Percentiles rank a stretch among this genome's conserved stretches.
Evolutionary conservation across 306 rosid species (phyloP).

Genomic region (Quillaja saponaria): DNA sequence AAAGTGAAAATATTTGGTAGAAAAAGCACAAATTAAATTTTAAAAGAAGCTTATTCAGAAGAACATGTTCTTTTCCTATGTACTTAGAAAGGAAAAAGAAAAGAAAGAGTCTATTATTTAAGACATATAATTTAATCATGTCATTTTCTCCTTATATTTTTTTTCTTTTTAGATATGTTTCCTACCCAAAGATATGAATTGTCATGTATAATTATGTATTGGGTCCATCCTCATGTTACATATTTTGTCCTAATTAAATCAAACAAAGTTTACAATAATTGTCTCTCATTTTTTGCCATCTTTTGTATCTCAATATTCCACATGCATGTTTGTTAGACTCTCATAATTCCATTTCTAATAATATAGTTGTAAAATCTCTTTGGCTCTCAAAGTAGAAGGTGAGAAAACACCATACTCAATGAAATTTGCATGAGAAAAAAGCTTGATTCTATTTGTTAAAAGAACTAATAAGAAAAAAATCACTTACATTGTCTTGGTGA

Average conservation of each 20-base stretch:
- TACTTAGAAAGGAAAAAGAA: too few relatives aligned
- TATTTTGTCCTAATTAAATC: slow-evolving; percentile 33
- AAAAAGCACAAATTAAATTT: slow-evolving; percentile 26
- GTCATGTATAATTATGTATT: slow-evolving; percentile 6
- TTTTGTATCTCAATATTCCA: slow-evolving; percentile 23
- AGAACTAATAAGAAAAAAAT: too few relatives aligned
- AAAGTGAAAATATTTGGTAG: slow-evolving; percentile 3
- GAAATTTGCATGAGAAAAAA: too few relatives aligned
- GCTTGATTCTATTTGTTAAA: too few relatives aligned
- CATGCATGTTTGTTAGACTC: slow-evolving; percentile 16
- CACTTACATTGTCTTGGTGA: too few relatives aligned
- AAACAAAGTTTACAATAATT: slow-evolving; percentile 32
- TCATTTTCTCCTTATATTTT: slow-evolving; percentile 32
- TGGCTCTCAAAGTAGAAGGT: too few relatives aligned
- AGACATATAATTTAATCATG: slow-evolving; percentile 22
- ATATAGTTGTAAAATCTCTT: too few relatives aligned
- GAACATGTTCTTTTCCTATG: too few relatives aligned
- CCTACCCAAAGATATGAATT: slow-evolving; percentile 23
- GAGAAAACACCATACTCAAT: too few relatives aligned
- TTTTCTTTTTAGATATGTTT: slow-evolving; percentile 20
- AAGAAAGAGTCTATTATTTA: too few relatives aligned
- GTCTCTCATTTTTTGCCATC: slow-evolving; percentile 34
- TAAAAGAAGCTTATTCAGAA: slow-evolving; percentile 1
- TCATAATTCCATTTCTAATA: background rate
- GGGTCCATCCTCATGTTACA: slow-evolving; percentile 37